Evolutionary conservation across 2,329 filamentous ascomycete genomes (phyloP).

Genomic region (Alternaria sp.): DNA sequence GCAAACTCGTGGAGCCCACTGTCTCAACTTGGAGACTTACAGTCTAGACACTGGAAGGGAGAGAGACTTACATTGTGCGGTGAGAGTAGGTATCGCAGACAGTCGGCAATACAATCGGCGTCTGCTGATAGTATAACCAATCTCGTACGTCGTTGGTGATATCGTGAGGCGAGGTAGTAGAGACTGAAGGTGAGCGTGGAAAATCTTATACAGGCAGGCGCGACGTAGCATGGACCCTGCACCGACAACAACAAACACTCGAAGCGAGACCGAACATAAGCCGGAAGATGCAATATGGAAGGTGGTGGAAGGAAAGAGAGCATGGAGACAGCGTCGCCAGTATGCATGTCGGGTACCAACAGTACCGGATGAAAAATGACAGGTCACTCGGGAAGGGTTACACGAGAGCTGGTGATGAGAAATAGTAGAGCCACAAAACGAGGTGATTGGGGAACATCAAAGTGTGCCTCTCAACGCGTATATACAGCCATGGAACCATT

Average conservation of each 20-base stretch:
- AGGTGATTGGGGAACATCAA: neutral
- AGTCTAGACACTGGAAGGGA: neutral
- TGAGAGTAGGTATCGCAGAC: neutral
- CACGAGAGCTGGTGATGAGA: neutral
- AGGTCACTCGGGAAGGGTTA: neutral
- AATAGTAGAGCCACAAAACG: neutral
- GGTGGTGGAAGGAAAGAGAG: neutral
- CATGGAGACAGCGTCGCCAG: neutral
- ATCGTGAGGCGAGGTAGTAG: constrained; percentile 11
- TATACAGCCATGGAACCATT: neutral
- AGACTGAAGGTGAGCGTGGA: constrained; percentile 8
- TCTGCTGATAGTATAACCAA: neutral
- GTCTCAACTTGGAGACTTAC: neutral
- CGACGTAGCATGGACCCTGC: constrained; percentile 18
- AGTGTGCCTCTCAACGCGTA: neutral
- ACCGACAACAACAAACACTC: constrained; percentile 12
- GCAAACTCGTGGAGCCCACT: constrained; percentile 1
- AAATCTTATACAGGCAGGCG: constrained; percentile 19
- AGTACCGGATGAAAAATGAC: constrained; percentile 7
- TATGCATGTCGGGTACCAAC: constrained; percentile 9
- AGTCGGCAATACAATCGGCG: neutral
- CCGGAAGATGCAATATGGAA: constrained; percentile 2
- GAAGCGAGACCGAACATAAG: neutral
- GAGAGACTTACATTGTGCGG: constrained; percentile 9
- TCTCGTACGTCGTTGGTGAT: constrained; percentile 1